Evolutionary conservation across 371 early-diverging fungal species (phyloP), one percentile per base, ranked within the genome.

Genomic region (Syncephalastrum sp.): DNA sequence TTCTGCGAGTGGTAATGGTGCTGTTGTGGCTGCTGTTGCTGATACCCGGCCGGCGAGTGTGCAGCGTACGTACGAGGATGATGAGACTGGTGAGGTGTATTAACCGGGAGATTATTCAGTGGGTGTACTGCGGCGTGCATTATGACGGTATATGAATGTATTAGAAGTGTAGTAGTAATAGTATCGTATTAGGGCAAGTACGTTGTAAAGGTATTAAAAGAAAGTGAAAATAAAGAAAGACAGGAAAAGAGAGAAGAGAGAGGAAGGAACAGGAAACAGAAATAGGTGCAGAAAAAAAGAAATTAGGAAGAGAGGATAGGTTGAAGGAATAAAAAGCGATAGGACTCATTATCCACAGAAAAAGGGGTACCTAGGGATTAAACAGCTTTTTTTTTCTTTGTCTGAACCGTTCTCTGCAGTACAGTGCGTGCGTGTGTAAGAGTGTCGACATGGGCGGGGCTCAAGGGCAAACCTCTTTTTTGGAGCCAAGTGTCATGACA

Each of bases 131-230:
- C 42, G 15, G 51, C 45, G 23, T 54, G 41, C 58, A 59, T 55
- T 53, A 47, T 38, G 33, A 50, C 16, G 27, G 15, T 42, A 29
- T 60, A 14, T 33, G 21, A 38, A 16, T 45, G 49, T 52, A 57
- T 45, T 47, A 44, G 2, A 44, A 33, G 24, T n/a, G 21, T 47
- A 56, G 51, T 5, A 25, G 25, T 45, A 41, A 50, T 44, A 42
- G n/a, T 43, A 33, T 23, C 24, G 44, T 27, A 21, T 52, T 27
- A 52, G 23, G 21, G 16, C 17, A 19, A 29, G 13, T 29, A 29
- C 25, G 25, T 61, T 19, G 57, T 51, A 54, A 42, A 47, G 21
- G 44, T 55, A 51, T 16, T 25, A 63, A 53, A 50, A 59, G 59
- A 56, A 27, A 54, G 42, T 48, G 44, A 47, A 57, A 43, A 42